Conservation (phyloP, 2,329 filamentous ascomycete genomes). For the Camptophora hylomeconis region DNA sequence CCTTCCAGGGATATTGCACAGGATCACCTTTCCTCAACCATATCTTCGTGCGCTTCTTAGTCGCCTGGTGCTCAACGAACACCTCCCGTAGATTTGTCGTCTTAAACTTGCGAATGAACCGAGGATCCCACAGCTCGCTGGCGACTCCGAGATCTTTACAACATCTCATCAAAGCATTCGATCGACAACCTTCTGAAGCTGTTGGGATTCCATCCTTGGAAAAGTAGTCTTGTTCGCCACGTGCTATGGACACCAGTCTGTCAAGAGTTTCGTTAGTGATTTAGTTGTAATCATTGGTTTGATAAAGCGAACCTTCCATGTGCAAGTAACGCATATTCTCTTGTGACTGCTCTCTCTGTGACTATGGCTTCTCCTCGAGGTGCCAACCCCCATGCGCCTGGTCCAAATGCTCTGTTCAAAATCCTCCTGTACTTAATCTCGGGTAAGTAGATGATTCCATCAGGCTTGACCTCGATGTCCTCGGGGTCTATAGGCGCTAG, state of each 20-base stretch:
- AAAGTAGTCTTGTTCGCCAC: conserved; percentile 93
- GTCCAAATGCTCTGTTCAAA: conserved; percentile 81
- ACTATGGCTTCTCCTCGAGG: conserved; percentile 76
- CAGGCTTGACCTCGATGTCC: conserved; percentile 94
- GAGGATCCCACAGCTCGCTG: conserved; percentile 90
- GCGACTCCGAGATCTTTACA: conserved; percentile 96
- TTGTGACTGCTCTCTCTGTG: conserved; percentile 65
- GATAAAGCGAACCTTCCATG: conserved; percentile 59
- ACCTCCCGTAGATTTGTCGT: conserved; percentile 60
- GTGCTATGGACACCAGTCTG: conserved; percentile 81
- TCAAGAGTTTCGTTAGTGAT: conserved; percentile 1
- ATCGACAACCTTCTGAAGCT: conserved; percentile 92
- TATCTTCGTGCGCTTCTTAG: conserved; percentile 81
- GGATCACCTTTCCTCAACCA: conserved; percentile 75
- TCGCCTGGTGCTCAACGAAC: conserved; percentile 78
- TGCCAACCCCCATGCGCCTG: conserved; percentile 88
- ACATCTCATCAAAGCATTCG: conserved; percentile 93
- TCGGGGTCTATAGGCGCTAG: conserved; percentile 52
- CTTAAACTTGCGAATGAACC: conserved; percentile 76
- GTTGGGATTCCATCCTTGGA: conserved; percentile 79
- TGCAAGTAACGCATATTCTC: conserved; percentile 85
- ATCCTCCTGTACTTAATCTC: conserved; percentile 97
- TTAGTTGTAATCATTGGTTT: not conserved
- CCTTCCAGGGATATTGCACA: conserved; percentile 52
- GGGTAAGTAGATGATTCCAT: conserved; percentile 89